Evolutionary conservation across 2,329 filamentous ascomycete species (phyloP), one percentile per base, ranked within the genome.

Genomic region (Lecanoromycetidae sp.): DNA sequence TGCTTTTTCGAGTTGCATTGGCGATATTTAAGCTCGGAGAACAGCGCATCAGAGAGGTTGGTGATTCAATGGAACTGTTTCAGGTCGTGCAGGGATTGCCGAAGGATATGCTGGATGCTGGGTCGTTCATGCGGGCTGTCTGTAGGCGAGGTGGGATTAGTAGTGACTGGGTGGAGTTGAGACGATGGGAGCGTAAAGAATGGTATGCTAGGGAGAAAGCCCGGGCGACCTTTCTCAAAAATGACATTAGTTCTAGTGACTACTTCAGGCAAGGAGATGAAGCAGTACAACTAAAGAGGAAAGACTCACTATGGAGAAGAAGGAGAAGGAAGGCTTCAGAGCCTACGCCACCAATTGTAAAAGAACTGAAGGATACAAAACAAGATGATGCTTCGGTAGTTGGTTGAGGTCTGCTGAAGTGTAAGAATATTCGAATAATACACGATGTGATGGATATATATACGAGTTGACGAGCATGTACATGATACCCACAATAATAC

Each of bases 11-110:
- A 39, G 85, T 94, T 49, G 87, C 90, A 0, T 70, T 96, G 34
- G 82, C 87, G 26, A 84, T 95, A 51, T 94, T 96, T 74, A 94
- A 94, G 65, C 71, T 83, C 1, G 87, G 85, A 53, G 87, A 95
- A 66, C 61, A 68, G 5, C 82, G 91, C 56, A 91, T 96, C 58
- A 78, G 81, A 57, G 76, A 77, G 7, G 81, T 94, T 9, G 74
- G 72, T 13, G 88, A 94, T 58, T 85, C 87, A 1, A 93, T 94
- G 80, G 90, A 96, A 67, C 87, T 95, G 57, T 95, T 95, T 63
- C 87, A 93, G 60, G 80, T 94, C 3, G 87, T 96, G 23, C 90
- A 96, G 67, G 80, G 80, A 1, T 79, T 94, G 25, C 90, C 90
- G 0, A 76, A 90, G 44, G 76, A 76, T 45, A 74, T 94, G 58